Evolutionary conservation across 2,329 filamentous ascomycete genomes (phyloP).

Genomic region (Penicillium janthinellum): DNA sequence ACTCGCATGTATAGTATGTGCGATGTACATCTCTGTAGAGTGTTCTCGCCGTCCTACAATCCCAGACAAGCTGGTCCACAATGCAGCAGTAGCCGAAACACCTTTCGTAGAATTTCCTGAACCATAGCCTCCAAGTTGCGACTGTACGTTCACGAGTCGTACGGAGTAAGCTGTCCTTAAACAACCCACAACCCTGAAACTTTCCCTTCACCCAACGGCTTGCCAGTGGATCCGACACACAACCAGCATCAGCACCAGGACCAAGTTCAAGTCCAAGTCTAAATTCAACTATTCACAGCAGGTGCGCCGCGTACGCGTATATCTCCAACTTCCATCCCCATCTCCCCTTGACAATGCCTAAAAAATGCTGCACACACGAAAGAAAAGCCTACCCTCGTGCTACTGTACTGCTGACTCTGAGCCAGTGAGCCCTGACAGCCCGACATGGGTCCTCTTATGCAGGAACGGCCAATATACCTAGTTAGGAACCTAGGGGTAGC

Average conservation of each 20-base stretch:
- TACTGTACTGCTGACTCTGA: no score
- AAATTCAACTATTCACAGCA: no score
- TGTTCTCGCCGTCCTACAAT: background rate
- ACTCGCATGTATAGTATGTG: no score
- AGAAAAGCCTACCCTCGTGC: no score
- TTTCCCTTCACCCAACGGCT: background rate
- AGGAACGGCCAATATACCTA: constrained; percentile 4
- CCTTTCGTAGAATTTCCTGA: no score
- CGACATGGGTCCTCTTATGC: constrained; percentile 1
- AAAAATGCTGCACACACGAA: no score
- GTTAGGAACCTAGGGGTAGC: background rate
- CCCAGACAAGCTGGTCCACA: background rate
- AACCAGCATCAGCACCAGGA: background rate
- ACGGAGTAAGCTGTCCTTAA: background rate
- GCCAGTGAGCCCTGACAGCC: background rate
- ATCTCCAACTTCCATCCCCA: no score
- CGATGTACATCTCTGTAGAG: no score
- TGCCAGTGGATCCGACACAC: background rate
- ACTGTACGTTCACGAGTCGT: no score
- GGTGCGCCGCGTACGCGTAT: no score
- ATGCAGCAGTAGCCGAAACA: background rate
- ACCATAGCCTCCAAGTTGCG: background rate
- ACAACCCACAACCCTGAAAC: background rate
- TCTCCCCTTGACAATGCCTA: no score
- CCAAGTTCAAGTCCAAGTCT: no score